Conservation (phyloP, 1,284 basidiomycete species). For the Apiotrichum brassicae region DNA sequence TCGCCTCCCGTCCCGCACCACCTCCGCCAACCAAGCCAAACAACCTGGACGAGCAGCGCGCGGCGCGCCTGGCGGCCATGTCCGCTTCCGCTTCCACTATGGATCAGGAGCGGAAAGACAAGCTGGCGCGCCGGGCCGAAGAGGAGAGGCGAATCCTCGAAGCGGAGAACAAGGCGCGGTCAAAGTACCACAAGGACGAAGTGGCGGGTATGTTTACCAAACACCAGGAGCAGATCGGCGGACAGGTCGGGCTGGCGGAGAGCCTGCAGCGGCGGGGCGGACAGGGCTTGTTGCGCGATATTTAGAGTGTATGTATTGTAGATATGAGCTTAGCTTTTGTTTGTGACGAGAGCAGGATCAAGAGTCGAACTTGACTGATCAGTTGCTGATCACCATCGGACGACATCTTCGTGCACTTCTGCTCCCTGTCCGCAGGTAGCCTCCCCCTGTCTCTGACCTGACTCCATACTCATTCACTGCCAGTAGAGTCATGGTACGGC, state of each 20-base stretch:
- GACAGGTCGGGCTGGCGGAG: slow-evolving; percentile 39
- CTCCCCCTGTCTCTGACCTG: too few relatives aligned
- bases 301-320: too few relatives aligned
- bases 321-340: too few relatives aligned
- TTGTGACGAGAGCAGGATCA: too few relatives aligned
- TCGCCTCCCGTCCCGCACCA: slow-evolving; percentile 9
- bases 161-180: slow-evolving; percentile 31
- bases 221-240: slow-evolving; percentile 33
- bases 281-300: slow-evolving; percentile 40
- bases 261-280: slow-evolving; percentile 39
- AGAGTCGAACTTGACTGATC: too few relatives aligned
- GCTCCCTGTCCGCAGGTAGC: too few relatives aligned
- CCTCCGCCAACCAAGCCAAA: slow-evolving; percentile 6
- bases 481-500: too few relatives aligned
- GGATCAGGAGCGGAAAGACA: slow-evolving; percentile 28
- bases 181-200: slow-evolving; percentile 38
- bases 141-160: slow-evolving; percentile 32
- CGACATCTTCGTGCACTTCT: too few relatives aligned
- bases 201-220: slow-evolving; percentile 41
- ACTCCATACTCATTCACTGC: too few relatives aligned
- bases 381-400: too few relatives aligned
- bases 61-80: slow-evolving; percentile 82
- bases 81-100: slow-evolving; percentile 61
- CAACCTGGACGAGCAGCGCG: slow-evolving; percentile 56
- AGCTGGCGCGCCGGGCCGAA: slow-evolving; percentile 30